A percentile compares a stretch with the other conserved stretches of the same genome.
phyloP scores from a whole-genome alignment of 352 stramenopile genomes.

The Pythium phragmitis region DNA sequence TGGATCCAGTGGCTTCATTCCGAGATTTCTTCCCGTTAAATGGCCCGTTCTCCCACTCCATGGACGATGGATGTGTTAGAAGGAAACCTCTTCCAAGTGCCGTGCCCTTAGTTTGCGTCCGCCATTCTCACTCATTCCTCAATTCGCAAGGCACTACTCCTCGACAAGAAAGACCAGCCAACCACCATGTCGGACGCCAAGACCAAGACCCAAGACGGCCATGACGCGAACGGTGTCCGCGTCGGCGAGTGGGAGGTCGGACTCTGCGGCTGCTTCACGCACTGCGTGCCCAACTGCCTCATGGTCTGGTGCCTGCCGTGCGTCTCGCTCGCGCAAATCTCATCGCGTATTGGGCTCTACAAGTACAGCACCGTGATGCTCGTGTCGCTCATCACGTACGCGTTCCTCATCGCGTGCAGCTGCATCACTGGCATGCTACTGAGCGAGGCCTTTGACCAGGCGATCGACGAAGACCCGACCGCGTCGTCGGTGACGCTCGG shows the following conservation, averaged over 20 bases:
- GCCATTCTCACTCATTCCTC: neutral
- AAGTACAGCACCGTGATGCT: conserved; percentile 22
- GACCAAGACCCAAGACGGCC: conserved; percentile 2
- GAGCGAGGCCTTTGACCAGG: neutral
- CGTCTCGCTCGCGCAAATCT: conserved; percentile 32
- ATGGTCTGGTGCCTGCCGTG: conserved; percentile 31
- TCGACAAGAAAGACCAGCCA: too few species aligned
- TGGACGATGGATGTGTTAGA: too few species aligned
- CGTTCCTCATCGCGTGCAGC: conserved; percentile 7
- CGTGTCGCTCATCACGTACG: conserved; percentile 5
- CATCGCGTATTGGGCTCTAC: conserved; percentile 20
- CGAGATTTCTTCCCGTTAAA: too few species aligned
- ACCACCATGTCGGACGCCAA: conserved; percentile 11
- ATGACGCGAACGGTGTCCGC: conserved; percentile 27
- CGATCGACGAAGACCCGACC: conserved; percentile 1
- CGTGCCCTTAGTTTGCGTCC: too few species aligned
- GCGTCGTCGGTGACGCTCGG: neutral
- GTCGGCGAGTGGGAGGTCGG: conserved; percentile 28
- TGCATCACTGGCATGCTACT: conserved; percentile 3
- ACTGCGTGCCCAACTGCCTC: conserved; percentile 37
- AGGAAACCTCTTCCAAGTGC: too few species aligned
- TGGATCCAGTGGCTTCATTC: too few species aligned
- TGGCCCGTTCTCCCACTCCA: too few species aligned
- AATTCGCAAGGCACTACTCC: neutral
- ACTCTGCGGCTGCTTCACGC: conserved; percentile 30